Conservation (phyloP, 257 asterid genomes). For the Cynanchum wilfordii region DNA sequence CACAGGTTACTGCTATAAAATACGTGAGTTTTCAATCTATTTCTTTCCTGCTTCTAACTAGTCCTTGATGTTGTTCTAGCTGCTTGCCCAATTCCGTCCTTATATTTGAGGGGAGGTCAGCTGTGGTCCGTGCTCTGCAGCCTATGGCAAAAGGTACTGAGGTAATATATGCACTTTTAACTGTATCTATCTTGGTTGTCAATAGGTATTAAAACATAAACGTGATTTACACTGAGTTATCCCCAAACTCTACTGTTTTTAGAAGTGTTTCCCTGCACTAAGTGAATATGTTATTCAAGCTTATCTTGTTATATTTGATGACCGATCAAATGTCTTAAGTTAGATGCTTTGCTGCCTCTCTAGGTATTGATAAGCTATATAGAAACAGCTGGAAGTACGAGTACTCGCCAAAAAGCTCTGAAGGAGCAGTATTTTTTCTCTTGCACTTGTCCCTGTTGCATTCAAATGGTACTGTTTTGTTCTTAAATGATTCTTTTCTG, state of each 20-base stretch:
- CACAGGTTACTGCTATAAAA: conserved; percentile 58
- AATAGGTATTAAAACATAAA: not conserved
- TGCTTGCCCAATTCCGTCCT: conserved; percentile 85
- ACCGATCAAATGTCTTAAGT: not conserved
- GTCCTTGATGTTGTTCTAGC: conserved; percentile 38
- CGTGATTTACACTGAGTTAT: conserved; percentile 3
- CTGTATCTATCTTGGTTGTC: not conserved
- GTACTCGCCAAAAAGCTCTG: conserved; percentile 77
- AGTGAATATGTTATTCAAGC: not conserved
- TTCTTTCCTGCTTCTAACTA: conserved; percentile 26
- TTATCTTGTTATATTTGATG: not conserved
- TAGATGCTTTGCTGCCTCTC: conserved; percentile 5
- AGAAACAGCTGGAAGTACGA: conserved; percentile 94
- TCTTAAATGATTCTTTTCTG: not conserved
- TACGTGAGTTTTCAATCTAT: conserved; percentile 12
- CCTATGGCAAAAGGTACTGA: conserved; percentile 75
- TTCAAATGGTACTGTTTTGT: conserved; percentile 48
- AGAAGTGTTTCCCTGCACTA: not conserved
- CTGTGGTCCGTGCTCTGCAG: conserved; percentile 72
- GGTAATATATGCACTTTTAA: conserved; percentile 43
- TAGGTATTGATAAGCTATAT: conserved; percentile 86
- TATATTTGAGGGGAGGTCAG: conserved; percentile 71
- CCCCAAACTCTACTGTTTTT: not conserved
- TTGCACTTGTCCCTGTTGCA: conserved; percentile 77
- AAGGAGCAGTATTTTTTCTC: conserved; percentile 86